Conservation (phyloP, 176 grass and related monocot species). For the Zea luxurians region DNA sequence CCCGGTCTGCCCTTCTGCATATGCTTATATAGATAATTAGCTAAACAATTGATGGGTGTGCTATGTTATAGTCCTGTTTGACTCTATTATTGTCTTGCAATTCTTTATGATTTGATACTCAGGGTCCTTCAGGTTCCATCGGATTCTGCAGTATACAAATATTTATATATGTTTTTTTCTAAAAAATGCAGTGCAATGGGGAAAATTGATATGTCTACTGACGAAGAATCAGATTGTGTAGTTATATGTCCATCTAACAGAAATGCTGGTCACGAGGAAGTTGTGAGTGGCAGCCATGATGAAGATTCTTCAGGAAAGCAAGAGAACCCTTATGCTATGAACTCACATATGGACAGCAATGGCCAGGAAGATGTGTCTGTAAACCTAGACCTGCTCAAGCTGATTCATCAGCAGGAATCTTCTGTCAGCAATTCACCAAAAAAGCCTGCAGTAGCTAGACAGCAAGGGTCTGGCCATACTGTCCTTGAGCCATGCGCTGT, state of each 20-base stretch:
- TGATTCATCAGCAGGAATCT: slow-evolving; percentile 35
- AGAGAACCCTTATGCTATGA: slow-evolving; percentile 36
- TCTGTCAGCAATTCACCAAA: slow-evolving; percentile 44
- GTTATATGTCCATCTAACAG: slow-evolving; percentile 49
- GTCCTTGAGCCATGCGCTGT: slow-evolving; percentile 55
- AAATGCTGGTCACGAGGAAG: slow-evolving; percentile 38
- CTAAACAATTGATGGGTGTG: slow-evolving; percentile 1
- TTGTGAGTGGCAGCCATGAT: slow-evolving; percentile 48
- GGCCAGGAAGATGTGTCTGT: slow-evolving; percentile 37
- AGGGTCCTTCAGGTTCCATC: slow-evolving; percentile 13
- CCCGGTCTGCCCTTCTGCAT: neutral
- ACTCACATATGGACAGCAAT: slow-evolving; percentile 42
- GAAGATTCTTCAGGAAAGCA: slow-evolving; percentile 59
- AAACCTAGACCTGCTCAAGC: slow-evolving; percentile 28
- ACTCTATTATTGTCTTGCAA: slow-evolving; percentile 38
- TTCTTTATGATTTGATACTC: slow-evolving; percentile 29
- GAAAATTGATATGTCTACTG: slow-evolving; percentile 60
- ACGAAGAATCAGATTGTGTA: slow-evolving; percentile 59
- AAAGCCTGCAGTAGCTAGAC: slow-evolving; percentile 50
- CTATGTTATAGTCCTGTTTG: slow-evolving; percentile 32
- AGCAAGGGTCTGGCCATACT: slow-evolving; percentile 43
- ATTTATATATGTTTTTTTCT: slow-evolving; percentile 48
- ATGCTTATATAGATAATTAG: slow-evolving; percentile 30
- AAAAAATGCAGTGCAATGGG: slow-evolving; percentile 46
- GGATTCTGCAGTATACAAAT: slow-evolving; percentile 3